Conservation (phyloP, 805 yeast species). For the Kodamaea kaohsiungensis region DNA sequence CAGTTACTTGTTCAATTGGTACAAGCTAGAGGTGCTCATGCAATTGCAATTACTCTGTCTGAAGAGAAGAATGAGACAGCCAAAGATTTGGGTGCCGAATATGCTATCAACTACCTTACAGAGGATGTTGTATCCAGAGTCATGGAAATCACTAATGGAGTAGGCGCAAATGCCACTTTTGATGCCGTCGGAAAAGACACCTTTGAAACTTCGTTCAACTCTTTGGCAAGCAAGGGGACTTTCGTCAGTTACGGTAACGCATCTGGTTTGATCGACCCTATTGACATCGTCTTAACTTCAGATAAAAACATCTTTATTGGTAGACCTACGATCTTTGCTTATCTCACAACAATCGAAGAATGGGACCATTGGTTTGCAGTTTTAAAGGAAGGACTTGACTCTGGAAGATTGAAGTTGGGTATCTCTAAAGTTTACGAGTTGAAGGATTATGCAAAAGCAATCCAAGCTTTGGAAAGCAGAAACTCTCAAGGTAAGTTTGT, state of each 20-base stretch:
- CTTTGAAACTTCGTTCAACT: constrained; percentile 59
- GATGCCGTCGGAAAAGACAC: constrained; percentile 83
- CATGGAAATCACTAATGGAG: constrained; percentile 58
- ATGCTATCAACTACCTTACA: constrained; percentile 52
- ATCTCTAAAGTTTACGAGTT: constrained; percentile 59
- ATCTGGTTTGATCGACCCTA: constrained; percentile 78
- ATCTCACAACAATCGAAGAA: constrained; percentile 56
- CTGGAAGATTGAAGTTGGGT: constrained; percentile 52
- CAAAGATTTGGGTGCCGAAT: constrained; percentile 77
- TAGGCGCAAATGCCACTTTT: constrained; percentile 67
- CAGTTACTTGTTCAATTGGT: constrained; percentile 66
- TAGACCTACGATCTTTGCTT: constrained; percentile 60
- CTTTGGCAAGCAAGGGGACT: constrained; percentile 70
- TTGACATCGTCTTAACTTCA: constrained; percentile 49
- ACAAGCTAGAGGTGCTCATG: constrained; percentile 66
- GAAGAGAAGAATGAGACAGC: constrained; percentile 69
- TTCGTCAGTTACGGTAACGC: constrained; percentile 82
- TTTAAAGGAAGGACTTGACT: constrained; percentile 29
- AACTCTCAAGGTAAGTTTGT: constrained; percentile 75
- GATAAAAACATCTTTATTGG: constrained; percentile 62
- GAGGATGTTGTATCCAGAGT: constrained; percentile 60
- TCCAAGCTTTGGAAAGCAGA: constrained; percentile 62
- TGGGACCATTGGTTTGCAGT: constrained; percentile 45
- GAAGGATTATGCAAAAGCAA: constrained; percentile 61
- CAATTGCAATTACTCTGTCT: constrained; percentile 82